phyloP scores from a whole-genome alignment of 2,329 filamentous ascomycete species.

The Fusarium sterilihyphosum region DNA sequence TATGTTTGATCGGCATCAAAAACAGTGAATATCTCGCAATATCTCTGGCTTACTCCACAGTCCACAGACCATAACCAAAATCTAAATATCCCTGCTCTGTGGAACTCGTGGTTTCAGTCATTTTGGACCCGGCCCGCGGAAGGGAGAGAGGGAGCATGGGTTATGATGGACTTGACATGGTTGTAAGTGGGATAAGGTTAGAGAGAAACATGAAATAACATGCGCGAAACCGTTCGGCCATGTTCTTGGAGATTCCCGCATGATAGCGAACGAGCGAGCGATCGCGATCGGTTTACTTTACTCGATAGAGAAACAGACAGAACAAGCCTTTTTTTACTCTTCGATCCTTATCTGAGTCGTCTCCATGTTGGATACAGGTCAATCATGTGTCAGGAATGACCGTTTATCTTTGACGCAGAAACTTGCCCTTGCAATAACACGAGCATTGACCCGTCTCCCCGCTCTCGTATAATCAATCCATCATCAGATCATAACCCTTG shows the following conservation, averaged over 20 bases:
- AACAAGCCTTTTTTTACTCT: not conserved
- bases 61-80: not conserved
- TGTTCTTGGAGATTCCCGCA: not conserved
- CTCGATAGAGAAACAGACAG: not conserved
- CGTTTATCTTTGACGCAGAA: conserved; percentile 19
- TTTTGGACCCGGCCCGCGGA: conserved; percentile 22
- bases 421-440: conserved; percentile 11
- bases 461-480: conserved; percentile 13
- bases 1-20: conserved; percentile 31
- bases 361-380: not conserved
- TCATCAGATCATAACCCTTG: conserved; percentile 38
- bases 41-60: conserved; percentile 14
- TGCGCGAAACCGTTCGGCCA: conserved; percentile 1
- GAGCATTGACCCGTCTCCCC: conserved; percentile 15
- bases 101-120: conserved; percentile 26
- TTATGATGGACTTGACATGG: conserved; percentile 4
- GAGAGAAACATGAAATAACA: not conserved
- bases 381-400: conserved; percentile 8
- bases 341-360: not conserved
- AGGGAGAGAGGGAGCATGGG: conserved; percentile 26
- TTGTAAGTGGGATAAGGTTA: conserved; percentile 12
- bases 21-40: conserved; percentile 14
- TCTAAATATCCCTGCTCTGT: conserved; percentile 7
- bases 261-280: not conserved
- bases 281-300: not conserved